A percentile compares a stretch with the other conserved stretches of the same genome.
These are phyloP conservation scores for Penicillium herquei DNA, from an alignment of 495 filamentous ascomycete genomes.

Conservation along the genomic window DNA sequence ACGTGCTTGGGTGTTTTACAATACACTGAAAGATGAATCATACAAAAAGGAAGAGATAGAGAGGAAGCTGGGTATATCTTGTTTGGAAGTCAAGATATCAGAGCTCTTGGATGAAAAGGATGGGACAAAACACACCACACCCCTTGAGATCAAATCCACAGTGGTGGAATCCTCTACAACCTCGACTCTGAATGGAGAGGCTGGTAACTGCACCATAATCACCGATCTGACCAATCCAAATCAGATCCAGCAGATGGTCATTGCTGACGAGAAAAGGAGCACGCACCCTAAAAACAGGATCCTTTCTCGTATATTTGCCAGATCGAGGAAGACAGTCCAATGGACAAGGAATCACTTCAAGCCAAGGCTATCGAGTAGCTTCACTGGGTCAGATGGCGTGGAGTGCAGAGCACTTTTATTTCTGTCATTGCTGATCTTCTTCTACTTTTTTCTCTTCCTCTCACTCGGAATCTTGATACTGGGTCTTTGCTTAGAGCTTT, in stretches of 20 bases:
- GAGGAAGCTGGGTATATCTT: no score
- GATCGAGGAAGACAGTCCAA: conserved; percentile 10
- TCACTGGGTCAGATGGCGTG: conserved; percentile 63
- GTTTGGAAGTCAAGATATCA: not conserved
- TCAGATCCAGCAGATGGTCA: conserved; percentile 21
- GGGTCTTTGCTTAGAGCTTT: conserved; percentile 65
- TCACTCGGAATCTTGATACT: conserved; percentile 66
- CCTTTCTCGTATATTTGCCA: not conserved
- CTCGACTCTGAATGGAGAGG: not conserved
- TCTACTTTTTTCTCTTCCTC: conserved; percentile 73
- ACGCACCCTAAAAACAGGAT: conserved; percentile 9
- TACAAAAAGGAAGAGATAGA: conserved; percentile 13
- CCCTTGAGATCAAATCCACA: not conserved
- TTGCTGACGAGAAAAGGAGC: conserved; percentile 9
- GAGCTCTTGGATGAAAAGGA: not conserved
- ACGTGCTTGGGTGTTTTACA: conserved; percentile 64
- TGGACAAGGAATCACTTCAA: not conserved
- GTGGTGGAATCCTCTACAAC: not conserved
- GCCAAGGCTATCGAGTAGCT: conserved; percentile 47
- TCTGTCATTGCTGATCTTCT: conserved; percentile 63
- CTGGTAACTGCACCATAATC: not conserved
- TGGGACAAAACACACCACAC: not conserved
- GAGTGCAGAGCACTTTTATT: conserved; percentile 73
- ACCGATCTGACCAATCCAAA: not conserved
- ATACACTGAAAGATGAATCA: conserved; percentile 55